Conservation (phyloP, 352 stramenopile genomes). For the Hyaloperonospora brassicae region DNA sequence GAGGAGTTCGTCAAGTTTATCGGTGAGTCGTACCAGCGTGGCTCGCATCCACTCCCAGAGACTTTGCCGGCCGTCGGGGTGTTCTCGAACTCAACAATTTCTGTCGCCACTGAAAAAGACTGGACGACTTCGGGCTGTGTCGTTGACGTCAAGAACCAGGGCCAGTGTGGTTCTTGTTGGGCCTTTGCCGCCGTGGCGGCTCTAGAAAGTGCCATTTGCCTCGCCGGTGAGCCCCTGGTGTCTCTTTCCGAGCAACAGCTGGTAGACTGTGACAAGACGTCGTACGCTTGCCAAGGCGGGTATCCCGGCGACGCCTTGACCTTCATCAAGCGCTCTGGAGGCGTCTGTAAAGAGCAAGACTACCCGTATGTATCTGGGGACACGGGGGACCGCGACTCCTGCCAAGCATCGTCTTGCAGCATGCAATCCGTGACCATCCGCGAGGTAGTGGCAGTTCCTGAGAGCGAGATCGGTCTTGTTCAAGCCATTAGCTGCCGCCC, state of each 20-base stretch:
- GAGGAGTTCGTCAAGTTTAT: constrained; percentile 55
- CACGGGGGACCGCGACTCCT: constrained; percentile 25
- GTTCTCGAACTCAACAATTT: constrained; percentile 9
- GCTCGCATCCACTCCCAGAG: constrained; percentile 2
- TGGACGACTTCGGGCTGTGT: constrained; percentile 60
- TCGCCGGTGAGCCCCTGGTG: constrained; percentile 61
- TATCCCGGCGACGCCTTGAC: constrained; percentile 81
- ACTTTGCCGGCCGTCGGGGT: constrained; percentile 1
- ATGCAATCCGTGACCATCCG: constrained; percentile 27
- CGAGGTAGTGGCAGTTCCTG: constrained; percentile 46
- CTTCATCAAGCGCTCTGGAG: constrained; percentile 77
- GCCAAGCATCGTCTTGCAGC: constrained; percentile 28
- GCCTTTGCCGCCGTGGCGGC: constrained; percentile 91
- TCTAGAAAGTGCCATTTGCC: constrained; percentile 86
- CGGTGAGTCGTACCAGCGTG: constrained; percentile 32
- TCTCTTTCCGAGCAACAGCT: constrained; percentile 91
- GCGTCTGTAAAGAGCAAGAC: constrained; percentile 61
- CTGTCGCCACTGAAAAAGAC: constrained; percentile 29
- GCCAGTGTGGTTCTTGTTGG: constrained; percentile 96
- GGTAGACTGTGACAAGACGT: constrained; percentile 82
- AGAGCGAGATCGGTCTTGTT: constrained; percentile 76
- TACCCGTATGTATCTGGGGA: constrained; percentile 80
- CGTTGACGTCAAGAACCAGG: constrained; percentile 91
- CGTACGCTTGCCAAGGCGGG: constrained; percentile 86
- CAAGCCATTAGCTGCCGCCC: constrained; percentile 86